Percentiles rank a stretch among this genome's conserved stretches.
Conservation (phyloP, 345 rosid species). For the Psidium guajava region DNA sequence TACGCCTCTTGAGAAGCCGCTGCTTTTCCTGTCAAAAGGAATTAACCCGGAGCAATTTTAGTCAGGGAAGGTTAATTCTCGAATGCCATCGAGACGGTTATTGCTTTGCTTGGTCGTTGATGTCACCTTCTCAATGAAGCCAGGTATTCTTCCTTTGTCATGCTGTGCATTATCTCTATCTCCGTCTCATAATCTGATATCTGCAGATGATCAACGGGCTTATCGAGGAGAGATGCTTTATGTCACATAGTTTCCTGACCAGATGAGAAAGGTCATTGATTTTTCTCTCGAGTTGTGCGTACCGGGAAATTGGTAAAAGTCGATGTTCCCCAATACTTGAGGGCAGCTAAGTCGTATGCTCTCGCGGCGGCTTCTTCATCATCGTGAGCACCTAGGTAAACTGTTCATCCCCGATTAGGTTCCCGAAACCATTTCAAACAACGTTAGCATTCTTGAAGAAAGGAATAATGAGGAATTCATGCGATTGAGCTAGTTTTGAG, state of each 20-base stretch:
- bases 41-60: neutral
- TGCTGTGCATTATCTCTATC: slow-evolving; percentile 39
- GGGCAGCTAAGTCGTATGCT: slow-evolving; percentile 56
- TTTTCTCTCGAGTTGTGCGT: neutral
- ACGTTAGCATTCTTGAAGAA: neutral
- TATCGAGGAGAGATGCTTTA: neutral
- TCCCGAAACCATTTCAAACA: neutral
- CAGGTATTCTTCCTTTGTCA: slow-evolving; percentile 54
- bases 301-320: slow-evolving; percentile 57
- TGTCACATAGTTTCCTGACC: neutral
- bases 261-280: neutral
- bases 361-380: slow-evolving; percentile 66
- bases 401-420: slow-evolving; percentile 14
- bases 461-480: neutral
- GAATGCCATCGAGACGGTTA: neutral
- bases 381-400: slow-evolving; percentile 59
- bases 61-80: neutral
- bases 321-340: slow-evolving; percentile 54
- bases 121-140: slow-evolving; percentile 50
- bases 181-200: slow-evolving; percentile 44
- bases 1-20: slow-evolving; percentile 64
- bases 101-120: neutral
- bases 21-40: slow-evolving; percentile 36
- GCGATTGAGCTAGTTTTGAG: neutral
- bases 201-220: slow-evolving; percentile 4